phyloP scores from a whole-genome alignment of 345 rosid species.

The Microthlaspi erraticum region DNA sequence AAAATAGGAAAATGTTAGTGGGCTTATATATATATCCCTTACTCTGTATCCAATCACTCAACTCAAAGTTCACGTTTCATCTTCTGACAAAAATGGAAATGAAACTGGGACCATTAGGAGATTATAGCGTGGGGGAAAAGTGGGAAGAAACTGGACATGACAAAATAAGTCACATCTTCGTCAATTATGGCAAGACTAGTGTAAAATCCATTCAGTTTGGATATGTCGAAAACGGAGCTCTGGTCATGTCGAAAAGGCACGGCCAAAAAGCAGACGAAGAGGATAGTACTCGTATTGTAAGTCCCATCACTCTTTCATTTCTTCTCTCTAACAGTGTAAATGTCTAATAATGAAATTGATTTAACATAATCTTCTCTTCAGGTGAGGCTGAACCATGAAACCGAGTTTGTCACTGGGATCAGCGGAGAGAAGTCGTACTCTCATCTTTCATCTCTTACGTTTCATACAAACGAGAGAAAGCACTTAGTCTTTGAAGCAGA shows the following conservation, averaged over 20 bases:
- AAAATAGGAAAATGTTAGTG: too few relatives aligned
- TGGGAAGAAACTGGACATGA: neutral
- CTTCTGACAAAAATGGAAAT: neutral
- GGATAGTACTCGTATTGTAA: slow-evolving; percentile 1
- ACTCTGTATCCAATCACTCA: neutral
- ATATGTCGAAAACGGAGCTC: neutral
- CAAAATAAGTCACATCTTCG: neutral
- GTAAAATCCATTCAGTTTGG: neutral
- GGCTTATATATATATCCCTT: neutral
- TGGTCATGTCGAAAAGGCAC: neutral
- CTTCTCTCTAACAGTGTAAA: too few relatives aligned
- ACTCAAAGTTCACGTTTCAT: neutral
- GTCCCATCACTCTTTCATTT: neutral
- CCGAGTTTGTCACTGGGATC: slow-evolving; percentile 25
- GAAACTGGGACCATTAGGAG: neutral
- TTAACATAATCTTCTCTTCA: neutral
- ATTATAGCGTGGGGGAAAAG: neutral
- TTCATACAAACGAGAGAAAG: slow-evolving; percentile 20
- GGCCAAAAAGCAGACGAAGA: neutral
- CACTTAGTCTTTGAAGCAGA: neutral
- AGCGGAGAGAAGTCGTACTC: neutral
- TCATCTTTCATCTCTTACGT: neutral
- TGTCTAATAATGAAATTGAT: neutral
- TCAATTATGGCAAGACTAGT: neutral
- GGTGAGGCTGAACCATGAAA: slow-evolving; percentile 15